Base-by-base conservation (phyloP, 2,329 filamentous ascomycete genomes). In the Calonectria henricotiae region DNA sequence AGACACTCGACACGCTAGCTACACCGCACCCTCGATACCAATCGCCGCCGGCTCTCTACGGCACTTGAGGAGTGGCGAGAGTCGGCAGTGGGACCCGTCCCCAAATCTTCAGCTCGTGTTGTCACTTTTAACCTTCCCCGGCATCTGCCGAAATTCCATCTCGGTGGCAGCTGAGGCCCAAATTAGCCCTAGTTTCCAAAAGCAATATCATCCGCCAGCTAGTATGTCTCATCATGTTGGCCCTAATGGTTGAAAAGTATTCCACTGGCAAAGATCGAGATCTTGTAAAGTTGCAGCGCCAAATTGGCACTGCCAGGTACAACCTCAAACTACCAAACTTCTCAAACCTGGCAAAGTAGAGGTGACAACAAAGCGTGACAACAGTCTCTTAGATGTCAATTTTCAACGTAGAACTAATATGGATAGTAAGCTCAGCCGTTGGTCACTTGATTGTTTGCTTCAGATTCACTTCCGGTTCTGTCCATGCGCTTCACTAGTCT, bases 11-110 rank as follows among this genome's bases (percentile, higher is more conserved):
- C 25, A 15, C 27, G 17, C 15, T 25, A 4, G 15, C 35, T 27
- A 41, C 43, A 66, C 54, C 43, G 30, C 41, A 66, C 44, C 13
- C 51, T 66, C 51, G 32, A 15, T 41, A 12, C 17, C 41, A 27
- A 20, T 41, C 12, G n/a, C 37, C 35, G n/a, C 37, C 4, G 11
- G 37, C 13, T 27, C 23, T 55, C 4, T 35, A 37, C 55, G 37
- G 55, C 20, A n/a, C 55, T 43, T 43, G 1, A 8, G 4, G 20
- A 39, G 51, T 39, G 51, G 51, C 32, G 17, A 55, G 23, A 51
- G 1, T 15, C n/a, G 32, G 32, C 3, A 39, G 51, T 37, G 23
- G 13, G 11, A 44, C 9, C 3, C 32, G 13, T 55, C 32, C n/a
- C 4, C 9, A 25, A 23, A 39, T 39, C 23, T 43, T 61, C 37